Evolutionary conservation across 768 basidiomycete species (phyloP).

Genomic region (Amanita subjunquillea): DNA sequence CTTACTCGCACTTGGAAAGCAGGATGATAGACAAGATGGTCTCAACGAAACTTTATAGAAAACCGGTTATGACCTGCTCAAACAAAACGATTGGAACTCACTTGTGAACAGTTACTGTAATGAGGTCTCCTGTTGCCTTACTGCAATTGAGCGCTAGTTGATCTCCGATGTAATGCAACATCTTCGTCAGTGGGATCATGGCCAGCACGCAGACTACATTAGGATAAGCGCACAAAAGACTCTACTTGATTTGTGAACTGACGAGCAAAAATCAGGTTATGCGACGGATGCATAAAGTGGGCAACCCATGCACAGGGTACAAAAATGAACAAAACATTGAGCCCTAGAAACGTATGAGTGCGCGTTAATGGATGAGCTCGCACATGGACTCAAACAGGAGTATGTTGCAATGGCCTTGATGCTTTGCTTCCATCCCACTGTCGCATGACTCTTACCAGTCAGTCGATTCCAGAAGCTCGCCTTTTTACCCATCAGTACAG

Average conservation of each 20-base stretch:
- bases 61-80: neutral
- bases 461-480: constrained; percentile 15
- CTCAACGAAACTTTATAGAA: constrained; percentile 45
- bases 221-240: neutral
- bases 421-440: constrained; percentile 21
- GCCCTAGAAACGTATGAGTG: constrained; percentile 14
- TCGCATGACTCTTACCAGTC: constrained; percentile 12
- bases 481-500: neutral
- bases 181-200: constrained; percentile 34
- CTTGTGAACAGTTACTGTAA: constrained; percentile 60
- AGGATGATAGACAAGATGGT: constrained; percentile 61
- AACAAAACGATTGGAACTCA: constrained; percentile 15
- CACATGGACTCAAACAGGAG: constrained; percentile 20
- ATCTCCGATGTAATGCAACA: constrained; percentile 40
- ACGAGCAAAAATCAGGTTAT: constrained; percentile 7
- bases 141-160: constrained; percentile 48
- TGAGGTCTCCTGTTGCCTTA: constrained; percentile 53
- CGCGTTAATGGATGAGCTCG: neutral
- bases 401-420: constrained; percentile 20
- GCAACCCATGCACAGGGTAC: constrained; percentile 34
- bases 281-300: constrained; percentile 18
- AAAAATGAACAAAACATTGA: constrained; percentile 29
- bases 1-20: constrained; percentile 57
- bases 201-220: constrained; percentile 33
- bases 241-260: neutral